Conservation (phyloP, 305 asterid genomes). For the Fraxinus floribunda region DNA sequence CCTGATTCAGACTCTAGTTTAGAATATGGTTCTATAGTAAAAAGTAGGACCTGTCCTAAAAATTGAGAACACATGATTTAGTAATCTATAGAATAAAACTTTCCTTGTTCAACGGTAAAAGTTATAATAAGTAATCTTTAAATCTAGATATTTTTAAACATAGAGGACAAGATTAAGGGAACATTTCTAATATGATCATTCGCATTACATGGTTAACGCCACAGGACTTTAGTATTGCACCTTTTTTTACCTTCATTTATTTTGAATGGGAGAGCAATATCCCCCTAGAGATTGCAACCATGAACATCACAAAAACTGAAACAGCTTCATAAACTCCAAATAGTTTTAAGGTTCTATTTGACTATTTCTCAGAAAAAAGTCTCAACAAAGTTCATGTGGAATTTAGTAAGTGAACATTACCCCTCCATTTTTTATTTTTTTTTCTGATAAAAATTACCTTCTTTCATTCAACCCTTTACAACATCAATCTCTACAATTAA, state of each 20-base stretch:
- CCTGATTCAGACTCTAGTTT: neutral
- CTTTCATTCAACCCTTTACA: neutral
- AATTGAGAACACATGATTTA: neutral
- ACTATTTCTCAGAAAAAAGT: neutral
- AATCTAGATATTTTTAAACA: neutral
- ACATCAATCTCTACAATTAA: neutral
- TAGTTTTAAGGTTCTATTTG: neutral
- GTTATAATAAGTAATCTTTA: neutral
- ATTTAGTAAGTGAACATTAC: neutral
- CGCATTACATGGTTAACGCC: neutral
- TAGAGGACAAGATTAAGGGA: neutral
- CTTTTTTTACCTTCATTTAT: neutral
- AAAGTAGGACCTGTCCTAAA: neutral
- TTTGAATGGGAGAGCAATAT: neutral
- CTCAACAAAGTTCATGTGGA: neutral
- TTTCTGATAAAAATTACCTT: neutral
- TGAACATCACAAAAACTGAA: neutral
- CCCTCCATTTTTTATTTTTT: neutral
- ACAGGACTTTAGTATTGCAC: neutral
- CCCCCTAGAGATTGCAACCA: neutral
- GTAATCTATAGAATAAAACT: neutral
- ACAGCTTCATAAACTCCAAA: neutral
- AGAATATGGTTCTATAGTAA: neutral
- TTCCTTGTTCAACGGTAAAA: neutral
- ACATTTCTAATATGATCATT: neutral